Base-by-base conservation (phyloP, 805 yeast species). In the Candida glaebosa region DNA sequence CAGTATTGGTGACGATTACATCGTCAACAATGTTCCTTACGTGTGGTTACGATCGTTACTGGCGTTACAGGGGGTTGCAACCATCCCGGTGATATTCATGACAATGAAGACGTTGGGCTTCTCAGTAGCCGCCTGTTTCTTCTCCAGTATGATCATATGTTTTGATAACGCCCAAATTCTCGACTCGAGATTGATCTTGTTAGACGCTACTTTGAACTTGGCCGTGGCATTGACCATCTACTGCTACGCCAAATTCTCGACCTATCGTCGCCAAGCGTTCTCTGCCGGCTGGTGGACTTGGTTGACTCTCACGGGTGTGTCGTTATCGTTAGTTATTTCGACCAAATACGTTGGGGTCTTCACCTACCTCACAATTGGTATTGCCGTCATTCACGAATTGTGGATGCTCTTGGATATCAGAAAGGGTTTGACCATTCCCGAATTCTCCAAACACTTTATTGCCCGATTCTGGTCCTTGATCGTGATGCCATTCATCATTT, bases 331-430 rank as follows among this genome's bases (percentile, higher is more conserved):
- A 59, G 97, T 93, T 24, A 91, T 93, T 45, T 85, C 96, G 34
- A 93, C 97, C 43, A 93, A 93, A 60, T 90, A 93, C 63, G 96
- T 93, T 33, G 99, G 99, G 63, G 84, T 85, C 6, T 84, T 93
- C 71, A 89, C 98, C 0, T 93, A 84, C 61, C 73, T 82, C 37
- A 79, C 95, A 39, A 79, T 93, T 50, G 99, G 99, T 24, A 63
- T 79, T 43, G 96, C 95, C 34, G 97, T 93, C 5, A 54, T 77
- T 4, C 75, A 81, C 57, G 98, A 93, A 57, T 71, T 93, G 54
- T 93, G 99, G 99, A 75, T 78, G 47, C 69, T 90, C 52, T 71
- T 93, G 38, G 96, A 91, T 58, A 65, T 79, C 51, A 73, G 75
- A 47, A 74, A 76, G 25, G 91, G 93, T 1, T 71, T 84, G 45